A percentile compares a stretch with the other conserved stretches of the same genome.
These are phyloP conservation scores for Phialophora chinensis DNA, from an alignment of 2,329 filamentous ascomycete species.

Conservation along the genomic window DNA sequence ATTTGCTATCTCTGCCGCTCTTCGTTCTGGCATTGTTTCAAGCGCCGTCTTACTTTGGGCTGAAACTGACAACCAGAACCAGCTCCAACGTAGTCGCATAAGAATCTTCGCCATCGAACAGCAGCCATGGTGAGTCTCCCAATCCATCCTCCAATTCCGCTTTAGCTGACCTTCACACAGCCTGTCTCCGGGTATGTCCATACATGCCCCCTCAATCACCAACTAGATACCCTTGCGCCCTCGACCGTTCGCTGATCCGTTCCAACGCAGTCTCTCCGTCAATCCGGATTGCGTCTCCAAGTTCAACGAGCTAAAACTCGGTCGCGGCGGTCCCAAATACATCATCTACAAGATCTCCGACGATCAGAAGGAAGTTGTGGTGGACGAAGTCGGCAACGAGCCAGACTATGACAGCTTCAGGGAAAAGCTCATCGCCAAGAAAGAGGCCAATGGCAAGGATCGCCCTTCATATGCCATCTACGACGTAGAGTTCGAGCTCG, in stretches of 20 bases:
- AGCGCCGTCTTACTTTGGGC: conserved; percentile 15
- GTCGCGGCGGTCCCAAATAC: conserved; percentile 53
- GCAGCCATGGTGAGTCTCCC: conserved; percentile 36
- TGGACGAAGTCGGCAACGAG: conserved; percentile 54
- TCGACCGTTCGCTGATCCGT: conserved; percentile 22
- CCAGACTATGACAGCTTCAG: conserved; percentile 57
- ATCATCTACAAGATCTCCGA: conserved; percentile 61
- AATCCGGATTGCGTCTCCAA: conserved; percentile 54
- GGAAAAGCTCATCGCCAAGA: conserved; percentile 51
- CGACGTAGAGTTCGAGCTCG: conserved; percentile 57
- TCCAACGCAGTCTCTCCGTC: conserved; percentile 50
- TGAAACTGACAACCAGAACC: conserved; percentile 22
- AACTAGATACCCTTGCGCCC: conserved; percentile 3
- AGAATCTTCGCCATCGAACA: conserved; percentile 4
- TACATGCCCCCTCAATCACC: conserved; percentile 17
- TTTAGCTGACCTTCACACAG: conserved; percentile 28
- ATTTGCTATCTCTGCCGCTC: conserved; percentile 10
- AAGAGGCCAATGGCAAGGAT: conserved; percentile 51
- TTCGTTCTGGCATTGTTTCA: conserved; percentile 5
- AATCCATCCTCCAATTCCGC: background rate
- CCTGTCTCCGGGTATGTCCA: conserved; percentile 40
- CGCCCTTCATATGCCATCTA: conserved; percentile 58
- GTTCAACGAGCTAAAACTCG: conserved; percentile 57
- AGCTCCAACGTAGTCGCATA: conserved; percentile 23
- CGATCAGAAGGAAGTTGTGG: conserved; percentile 56